Percentiles rank a stretch among this genome's conserved stretches.
Evolutionary conservation across 352 stramenopile genomes (phyloP).

Genomic region (Globisporangium iwayamae): DNA sequence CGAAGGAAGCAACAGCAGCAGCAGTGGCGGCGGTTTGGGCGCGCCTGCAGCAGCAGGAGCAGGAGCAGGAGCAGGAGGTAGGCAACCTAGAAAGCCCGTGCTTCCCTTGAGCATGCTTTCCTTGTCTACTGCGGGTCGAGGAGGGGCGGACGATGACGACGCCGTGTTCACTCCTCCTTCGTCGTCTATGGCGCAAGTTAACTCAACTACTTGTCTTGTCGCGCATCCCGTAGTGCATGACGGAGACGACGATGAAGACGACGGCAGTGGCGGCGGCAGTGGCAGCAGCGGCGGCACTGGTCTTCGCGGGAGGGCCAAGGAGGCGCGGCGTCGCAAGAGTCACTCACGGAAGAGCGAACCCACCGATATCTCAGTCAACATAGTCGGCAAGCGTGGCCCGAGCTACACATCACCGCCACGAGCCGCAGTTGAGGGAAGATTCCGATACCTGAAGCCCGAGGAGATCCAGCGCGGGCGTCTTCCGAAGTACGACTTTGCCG

Average conservation of each 20-base stretch:
- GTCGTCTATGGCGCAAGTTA: constrained; percentile 25
- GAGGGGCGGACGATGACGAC: constrained; percentile 15
- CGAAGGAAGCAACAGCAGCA: constrained; percentile 9
- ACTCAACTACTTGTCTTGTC: constrained; percentile 66
- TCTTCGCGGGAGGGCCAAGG: not conserved
- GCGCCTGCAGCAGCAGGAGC: not conserved
- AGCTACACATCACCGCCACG: constrained; percentile 31
- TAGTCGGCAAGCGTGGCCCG: not conserved
- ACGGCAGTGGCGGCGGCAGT: constrained; percentile 23
- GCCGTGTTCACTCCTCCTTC: constrained; percentile 14
- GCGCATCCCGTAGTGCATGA: constrained; percentile 29
- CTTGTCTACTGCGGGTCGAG: not conserved
- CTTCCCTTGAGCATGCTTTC: constrained; percentile 6
- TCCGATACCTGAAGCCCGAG: constrained; percentile 79
- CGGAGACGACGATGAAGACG: constrained; percentile 25
- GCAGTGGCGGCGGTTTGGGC: not conserved
- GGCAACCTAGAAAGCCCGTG: constrained; percentile 1
- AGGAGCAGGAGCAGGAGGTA: constrained; percentile 15
- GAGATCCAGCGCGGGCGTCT: constrained; percentile 62
- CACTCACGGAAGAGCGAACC: constrained; percentile 15
- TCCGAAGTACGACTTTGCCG: constrained; percentile 72
- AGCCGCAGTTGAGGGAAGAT: constrained; percentile 34
- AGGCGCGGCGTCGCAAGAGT: constrained; percentile 14
- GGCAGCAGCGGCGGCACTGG: constrained; percentile 11
- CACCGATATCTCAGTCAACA: constrained; percentile 10